These are phyloP conservation scores for Begonia fuchsioides DNA, from an alignment of 306 rosid species.

Conservation along the genomic window DNA sequence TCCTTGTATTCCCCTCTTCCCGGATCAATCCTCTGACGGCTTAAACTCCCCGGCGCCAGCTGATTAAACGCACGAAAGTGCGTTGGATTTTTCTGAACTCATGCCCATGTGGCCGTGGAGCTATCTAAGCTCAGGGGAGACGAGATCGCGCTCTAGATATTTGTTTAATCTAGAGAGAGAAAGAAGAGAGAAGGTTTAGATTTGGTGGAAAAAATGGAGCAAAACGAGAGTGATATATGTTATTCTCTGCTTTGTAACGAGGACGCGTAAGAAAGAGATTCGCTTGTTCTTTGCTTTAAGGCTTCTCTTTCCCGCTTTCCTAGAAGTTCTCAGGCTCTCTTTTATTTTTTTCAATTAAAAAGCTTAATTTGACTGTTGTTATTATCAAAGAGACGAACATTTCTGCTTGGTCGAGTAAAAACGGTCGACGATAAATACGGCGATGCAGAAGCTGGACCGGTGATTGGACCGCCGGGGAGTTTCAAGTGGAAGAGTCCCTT, in stretches of 20 bases:
- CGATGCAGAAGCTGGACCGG: too few relatives aligned
- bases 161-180: conserved; percentile 1
- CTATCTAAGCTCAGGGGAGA: too few relatives aligned
- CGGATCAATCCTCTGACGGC: conserved; percentile 29
- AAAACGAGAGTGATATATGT: conserved; percentile 32
- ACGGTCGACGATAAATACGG: too few relatives aligned
- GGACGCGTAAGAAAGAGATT: conserved; percentile 50
- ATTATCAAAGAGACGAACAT: too few relatives aligned
- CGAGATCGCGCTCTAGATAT: too few relatives aligned
- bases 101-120: too few relatives aligned
- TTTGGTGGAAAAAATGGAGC: conserved; percentile 43
- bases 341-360: conserved; percentile 3
- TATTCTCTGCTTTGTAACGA: conserved; percentile 41
- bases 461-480: too few relatives aligned
- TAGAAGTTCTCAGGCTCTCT: conserved; percentile 53
- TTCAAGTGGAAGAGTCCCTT: too few relatives aligned
- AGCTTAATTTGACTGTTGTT: background rate
- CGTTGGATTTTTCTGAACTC: too few relatives aligned
- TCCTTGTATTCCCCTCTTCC: conserved; percentile 21
- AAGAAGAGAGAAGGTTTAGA: conserved; percentile 25
- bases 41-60: conserved; percentile 21
- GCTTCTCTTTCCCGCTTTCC: conserved; percentile 72
- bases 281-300: conserved; percentile 35
- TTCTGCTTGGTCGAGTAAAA: too few relatives aligned
- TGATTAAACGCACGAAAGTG: conserved; percentile 18